Base-by-base conservation (phyloP, 2,329 filamentous ascomycete genomes). In the Claviceps fusiformis region DNA sequence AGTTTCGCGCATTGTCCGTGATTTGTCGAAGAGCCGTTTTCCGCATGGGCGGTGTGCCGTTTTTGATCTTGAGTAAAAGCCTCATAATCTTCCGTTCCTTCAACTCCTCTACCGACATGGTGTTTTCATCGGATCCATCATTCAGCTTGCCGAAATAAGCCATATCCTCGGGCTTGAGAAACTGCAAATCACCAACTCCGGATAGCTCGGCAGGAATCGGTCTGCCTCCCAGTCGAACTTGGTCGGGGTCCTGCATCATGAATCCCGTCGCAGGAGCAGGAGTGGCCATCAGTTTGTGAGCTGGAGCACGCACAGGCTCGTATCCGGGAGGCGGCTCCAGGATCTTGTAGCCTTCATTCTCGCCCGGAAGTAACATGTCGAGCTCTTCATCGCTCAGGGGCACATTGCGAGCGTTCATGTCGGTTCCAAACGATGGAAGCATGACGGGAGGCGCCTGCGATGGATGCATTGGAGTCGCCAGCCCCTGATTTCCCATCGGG, bases 1-100 rank as follows among this genome's bases (percentile, higher is more conserved):
- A 98, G 70, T 92, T 89, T 55, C 92, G 86, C 37, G 93, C 93
- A 68, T 98, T 98, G 69, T 98, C 93, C 19, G 93, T 98, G 59
- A 98, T 83, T 70, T 98, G 93, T 71, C 93, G 87, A 64, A 98
- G 80, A 29, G 93, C 93, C 41, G 93, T 98, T 78, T 98, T 98
- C 72, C 93, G 81, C 93, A 97, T 97, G 0, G 93, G 92, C 31
- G 93, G 93, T 45, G 93, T 97, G 65, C 93, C 93, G 68, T 98
- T 98, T 80, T 98, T 98, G 76, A 98, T 92, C 73, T 98, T 98
- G 55, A 98, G 79, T 49, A 98, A 76, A 55, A 98, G 74, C 61
- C 93, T 81, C 93, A 98, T 97, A 66, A 98, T 98, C 73, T 98
- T 98, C 59, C 93, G 82, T 72, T 98, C 92, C 71, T 98, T 97